Conservation (phyloP, 2,329 filamentous ascomycete species). For the Cladosporium velox region DNA sequence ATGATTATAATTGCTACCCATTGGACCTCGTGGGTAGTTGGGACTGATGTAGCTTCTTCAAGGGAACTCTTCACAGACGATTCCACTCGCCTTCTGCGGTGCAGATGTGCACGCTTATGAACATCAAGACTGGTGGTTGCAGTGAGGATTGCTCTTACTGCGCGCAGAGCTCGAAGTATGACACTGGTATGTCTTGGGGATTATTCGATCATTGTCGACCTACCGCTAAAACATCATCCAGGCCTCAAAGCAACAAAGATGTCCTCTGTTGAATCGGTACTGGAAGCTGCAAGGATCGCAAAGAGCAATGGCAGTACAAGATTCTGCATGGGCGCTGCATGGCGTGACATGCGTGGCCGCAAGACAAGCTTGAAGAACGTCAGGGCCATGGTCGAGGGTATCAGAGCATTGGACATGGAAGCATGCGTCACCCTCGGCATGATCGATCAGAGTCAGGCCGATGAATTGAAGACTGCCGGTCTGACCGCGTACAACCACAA, state of each 20-base stretch:
- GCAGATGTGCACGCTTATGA: slow-evolving; percentile 93
- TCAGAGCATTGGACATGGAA: slow-evolving; percentile 82
- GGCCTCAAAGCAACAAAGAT: slow-evolving; percentile 77
- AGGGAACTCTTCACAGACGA: slow-evolving; percentile 77
- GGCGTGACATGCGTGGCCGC: slow-evolving; percentile 90
- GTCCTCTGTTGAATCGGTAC: slow-evolving; percentile 76
- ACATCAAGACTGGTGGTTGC: slow-evolving; percentile 93
- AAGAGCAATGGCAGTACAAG: slow-evolving; percentile 83
- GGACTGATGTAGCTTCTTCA: background rate
- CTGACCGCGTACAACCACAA: slow-evolving; percentile 95
- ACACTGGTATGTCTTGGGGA: slow-evolving; percentile 52
- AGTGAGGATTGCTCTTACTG: slow-evolving; percentile 93
- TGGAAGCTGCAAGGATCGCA: slow-evolving; percentile 74
- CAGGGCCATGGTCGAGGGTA: slow-evolving; percentile 80
- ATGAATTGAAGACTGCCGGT: slow-evolving; percentile 78
- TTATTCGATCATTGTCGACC: background rate
- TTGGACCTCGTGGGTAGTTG: background rate
- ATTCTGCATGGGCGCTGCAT: slow-evolving; percentile 94
- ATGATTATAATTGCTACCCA: slow-evolving; percentile 15
- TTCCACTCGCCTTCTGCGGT: slow-evolving; percentile 84
- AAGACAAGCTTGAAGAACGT: slow-evolving; percentile 83
- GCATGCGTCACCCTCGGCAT: slow-evolving; percentile 91
- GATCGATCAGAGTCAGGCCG: slow-evolving; percentile 70
- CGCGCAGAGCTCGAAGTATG: slow-evolving; percentile 81
- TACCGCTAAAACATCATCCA: background rate